A percentile compares a stretch with the other conserved stretches of the same genome.
These are phyloP conservation scores for Russula lepida DNA, from an alignment of 768 basidiomycete genomes.

Conservation along the genomic window DNA sequence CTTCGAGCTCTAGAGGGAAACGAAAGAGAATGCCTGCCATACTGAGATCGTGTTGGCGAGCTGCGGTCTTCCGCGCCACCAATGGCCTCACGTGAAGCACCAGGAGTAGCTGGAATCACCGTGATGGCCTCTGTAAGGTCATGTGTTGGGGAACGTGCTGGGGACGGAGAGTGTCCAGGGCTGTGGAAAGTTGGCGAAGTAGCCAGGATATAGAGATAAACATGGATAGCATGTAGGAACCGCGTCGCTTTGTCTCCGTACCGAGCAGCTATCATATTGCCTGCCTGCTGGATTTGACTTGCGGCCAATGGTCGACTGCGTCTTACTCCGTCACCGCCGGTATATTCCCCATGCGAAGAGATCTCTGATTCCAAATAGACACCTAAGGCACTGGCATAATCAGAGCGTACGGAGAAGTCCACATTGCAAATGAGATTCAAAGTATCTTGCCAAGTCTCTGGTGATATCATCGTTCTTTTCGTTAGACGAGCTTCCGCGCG, in stretches of 20 bases:
- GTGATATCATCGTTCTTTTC: conserved; percentile 60
- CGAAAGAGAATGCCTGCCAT: conserved; percentile 41
- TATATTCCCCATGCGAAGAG: conserved; percentile 47
- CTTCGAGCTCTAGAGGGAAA: conserved; percentile 47
- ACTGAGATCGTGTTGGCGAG: conserved; percentile 29
- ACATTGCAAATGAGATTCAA: conserved; percentile 74
- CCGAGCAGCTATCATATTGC: conserved; percentile 40
- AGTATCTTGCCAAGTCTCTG: conserved; percentile 89
- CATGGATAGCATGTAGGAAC: conserved; percentile 73
- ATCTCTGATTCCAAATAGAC: conserved; percentile 75
- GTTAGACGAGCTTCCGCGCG: conserved; percentile 31
- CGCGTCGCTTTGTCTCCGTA: conserved; percentile 57
- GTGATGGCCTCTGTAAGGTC: conserved; percentile 13
- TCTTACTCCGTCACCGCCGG: conserved; percentile 39
- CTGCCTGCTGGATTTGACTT: conserved; percentile 40
- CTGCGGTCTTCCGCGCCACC: conserved; percentile 27
- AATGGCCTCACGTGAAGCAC: conserved; percentile 28
- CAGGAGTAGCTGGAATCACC: conserved; percentile 19
- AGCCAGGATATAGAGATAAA: conserved; percentile 71
- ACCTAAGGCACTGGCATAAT: conserved; percentile 66
- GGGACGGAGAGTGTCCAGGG: conserved; percentile 35
- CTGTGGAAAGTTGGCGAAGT: conserved; percentile 52
- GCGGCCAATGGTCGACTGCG: conserved; percentile 40
- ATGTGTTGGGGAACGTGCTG: conserved; percentile 26
- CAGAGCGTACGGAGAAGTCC: conserved; percentile 68